Base-by-base conservation (phyloP, 192 early-diverging fungal species). In the Hyaloraphidium curvatum region DNA sequence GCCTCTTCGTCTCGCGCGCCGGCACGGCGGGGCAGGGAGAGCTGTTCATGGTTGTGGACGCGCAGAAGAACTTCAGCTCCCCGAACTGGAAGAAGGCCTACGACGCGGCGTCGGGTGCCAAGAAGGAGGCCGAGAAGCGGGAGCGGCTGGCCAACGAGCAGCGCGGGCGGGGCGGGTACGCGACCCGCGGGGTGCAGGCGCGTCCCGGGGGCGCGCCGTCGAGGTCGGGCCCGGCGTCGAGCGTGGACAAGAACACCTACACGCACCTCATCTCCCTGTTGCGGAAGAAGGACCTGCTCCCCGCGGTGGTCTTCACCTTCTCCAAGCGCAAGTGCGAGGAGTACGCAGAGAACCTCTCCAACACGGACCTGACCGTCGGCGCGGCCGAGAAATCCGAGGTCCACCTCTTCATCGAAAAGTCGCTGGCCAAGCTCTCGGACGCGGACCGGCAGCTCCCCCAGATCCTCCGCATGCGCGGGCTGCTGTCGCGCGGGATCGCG, bases 281-380 rank as follows among this genome's bases (percentile, higher is more conserved):
- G 37, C 81, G 83, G 39, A 81, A 80, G 55, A 75, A 78, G 56
- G 57, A 68, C 2, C 69, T 93, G 21, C 67, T 98, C 11, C 94
- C 94, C 1, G 86, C 80, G 1, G 88, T 96, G 16, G 69, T 91
- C 3, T 98, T 98, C 54, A 82, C 83, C 13, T 98, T 98, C 50
- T 90, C 86, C n/a, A 94, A 91, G 54, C 79, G 78, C 55, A 87
- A 83, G 50, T 98, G 94, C 59, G 89, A 98, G 55, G 87, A 96
- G 60, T 90, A 86, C 55, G 89, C 90, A 0, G 62, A 66, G 33
- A 70, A 66, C 14, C 61, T 96, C 25, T 73, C 72, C 28, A 91
- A 86, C 53, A 63, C 83, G 3, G 91, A 95, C 71, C 70, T 98
- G 52, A 79, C 77, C 11, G 57, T 66, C 55, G 73, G 71, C 5